A percentile compares a stretch with the other conserved stretches of the same genome.
Conservation (phyloP, 495 filamentous ascomycete species). For the Amphirosellinia nigrospora region DNA sequence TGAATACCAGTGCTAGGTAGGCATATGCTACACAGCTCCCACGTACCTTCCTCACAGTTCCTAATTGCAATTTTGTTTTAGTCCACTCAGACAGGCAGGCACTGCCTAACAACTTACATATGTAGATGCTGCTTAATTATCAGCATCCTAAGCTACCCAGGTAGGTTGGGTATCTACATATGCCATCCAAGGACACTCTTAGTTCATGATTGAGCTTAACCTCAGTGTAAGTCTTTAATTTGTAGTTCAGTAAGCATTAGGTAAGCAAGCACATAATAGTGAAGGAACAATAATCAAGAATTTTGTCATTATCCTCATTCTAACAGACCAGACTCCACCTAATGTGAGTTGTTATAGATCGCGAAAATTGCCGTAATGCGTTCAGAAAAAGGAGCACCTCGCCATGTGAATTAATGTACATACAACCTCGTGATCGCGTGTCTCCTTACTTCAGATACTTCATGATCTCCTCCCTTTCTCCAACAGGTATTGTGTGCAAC, state of each 20-base stretch:
- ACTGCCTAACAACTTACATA: too few species aligned
- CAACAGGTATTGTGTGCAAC: conserved; percentile 81
- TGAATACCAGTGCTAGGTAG: too few species aligned
- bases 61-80: too few species aligned
- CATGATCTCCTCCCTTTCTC: conserved; percentile 84
- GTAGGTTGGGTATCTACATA: too few species aligned
- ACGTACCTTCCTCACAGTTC: too few species aligned
- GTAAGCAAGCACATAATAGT: background rate
- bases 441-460: conserved; percentile 63
- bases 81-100: too few species aligned
- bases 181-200: too few species aligned
- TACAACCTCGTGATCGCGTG: background rate
- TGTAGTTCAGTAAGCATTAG: background rate
- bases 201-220: too few species aligned
- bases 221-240: too few species aligned
- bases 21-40: too few species aligned
- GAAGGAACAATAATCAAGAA: background rate
- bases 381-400: background rate
- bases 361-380: background rate
- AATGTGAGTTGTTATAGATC: background rate
- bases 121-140: too few species aligned
- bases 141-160: too few species aligned
- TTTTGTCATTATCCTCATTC: conserved; percentile 6
- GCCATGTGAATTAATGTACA: conserved; percentile 8
- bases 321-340: conserved; percentile 3